phyloP scores from a whole-genome alignment of 805 yeast species.

The Ogataea siamensis region DNA sequence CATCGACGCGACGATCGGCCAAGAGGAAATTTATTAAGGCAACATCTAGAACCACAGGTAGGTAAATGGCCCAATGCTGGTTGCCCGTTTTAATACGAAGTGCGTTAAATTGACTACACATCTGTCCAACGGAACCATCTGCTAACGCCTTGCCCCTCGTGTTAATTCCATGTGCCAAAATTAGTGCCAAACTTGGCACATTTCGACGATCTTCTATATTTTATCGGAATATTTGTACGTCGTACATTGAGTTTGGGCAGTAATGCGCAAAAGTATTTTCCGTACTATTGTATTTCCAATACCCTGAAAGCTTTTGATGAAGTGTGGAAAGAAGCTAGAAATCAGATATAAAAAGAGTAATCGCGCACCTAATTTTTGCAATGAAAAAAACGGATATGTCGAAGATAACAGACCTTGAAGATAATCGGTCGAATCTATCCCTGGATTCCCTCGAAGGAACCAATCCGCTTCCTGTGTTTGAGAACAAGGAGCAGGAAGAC shows the following conservation, averaged over 20 bases:
- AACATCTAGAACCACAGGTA: not conserved
- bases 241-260: too few relatives aligned
- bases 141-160: too few relatives aligned
- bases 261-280: too few relatives aligned
- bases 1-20: conserved; percentile 8
- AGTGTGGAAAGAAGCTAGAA: too few relatives aligned
- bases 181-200: not conserved
- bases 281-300: too few relatives aligned
- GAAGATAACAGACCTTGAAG: conserved; percentile 1
- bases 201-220: not conserved
- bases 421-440: conserved; percentile 1
- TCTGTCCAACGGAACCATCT: not conserved
- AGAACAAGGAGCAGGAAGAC: conserved; percentile 2
- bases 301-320: too few relatives aligned
- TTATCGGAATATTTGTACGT: too few relatives aligned
- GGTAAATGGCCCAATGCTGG: not conserved
- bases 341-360: not conserved
- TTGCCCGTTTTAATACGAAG: not conserved
- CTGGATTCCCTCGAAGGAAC: conserved; percentile 3
- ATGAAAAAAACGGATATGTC: not conserved
- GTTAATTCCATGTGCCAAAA: too few relatives aligned
- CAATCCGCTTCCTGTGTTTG: not conserved
- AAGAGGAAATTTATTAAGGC: not conserved
- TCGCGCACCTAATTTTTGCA: conserved; percentile 4
- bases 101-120: not conserved